phyloP scores from a whole-genome alignment of 352 stramenopile genomes.

The Pythium plurisporium region DNA sequence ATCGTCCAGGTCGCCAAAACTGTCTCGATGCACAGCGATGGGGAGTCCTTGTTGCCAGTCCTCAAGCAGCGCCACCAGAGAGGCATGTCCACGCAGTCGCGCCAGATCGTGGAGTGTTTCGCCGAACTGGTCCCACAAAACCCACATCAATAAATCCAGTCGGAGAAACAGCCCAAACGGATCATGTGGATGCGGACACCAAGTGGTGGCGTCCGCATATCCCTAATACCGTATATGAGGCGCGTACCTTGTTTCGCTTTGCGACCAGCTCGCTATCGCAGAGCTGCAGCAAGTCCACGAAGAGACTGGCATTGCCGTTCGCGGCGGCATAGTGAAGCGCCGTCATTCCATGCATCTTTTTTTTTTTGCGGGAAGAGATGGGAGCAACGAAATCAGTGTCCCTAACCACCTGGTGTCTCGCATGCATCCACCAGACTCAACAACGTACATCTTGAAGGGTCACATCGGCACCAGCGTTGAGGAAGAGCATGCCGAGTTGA shows the following conservation, averaged over 20 bases:
- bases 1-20: not conserved
- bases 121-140: constrained; percentile 21
- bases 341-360: constrained; percentile 68
- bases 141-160: not conserved
- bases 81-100: constrained; percentile 25
- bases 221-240: too few relatives aligned
- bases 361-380: too few relatives aligned
- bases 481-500: constrained; percentile 67
- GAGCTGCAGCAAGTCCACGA: constrained; percentile 61
- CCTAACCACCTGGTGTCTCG: too few relatives aligned
- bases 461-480: constrained; percentile 60
- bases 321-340: constrained; percentile 61
- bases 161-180: not conserved
- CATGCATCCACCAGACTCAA: too few relatives aligned
- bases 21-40: constrained; percentile 14
- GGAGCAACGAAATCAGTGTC: not conserved
- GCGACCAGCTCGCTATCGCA: constrained; percentile 49
- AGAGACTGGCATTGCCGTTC: constrained; percentile 50
- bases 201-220: too few relatives aligned
- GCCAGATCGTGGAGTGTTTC: constrained; percentile 52
- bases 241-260: constrained; percentile 57
- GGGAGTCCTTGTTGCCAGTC: constrained; percentile 21
- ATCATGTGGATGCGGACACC: too few relatives aligned
- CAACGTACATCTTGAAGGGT: constrained; percentile 57
- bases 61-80: constrained; percentile 10